phyloP scores from a whole-genome alignment of 768 basidiomycete species.

The Kwoniella sp. region DNA sequence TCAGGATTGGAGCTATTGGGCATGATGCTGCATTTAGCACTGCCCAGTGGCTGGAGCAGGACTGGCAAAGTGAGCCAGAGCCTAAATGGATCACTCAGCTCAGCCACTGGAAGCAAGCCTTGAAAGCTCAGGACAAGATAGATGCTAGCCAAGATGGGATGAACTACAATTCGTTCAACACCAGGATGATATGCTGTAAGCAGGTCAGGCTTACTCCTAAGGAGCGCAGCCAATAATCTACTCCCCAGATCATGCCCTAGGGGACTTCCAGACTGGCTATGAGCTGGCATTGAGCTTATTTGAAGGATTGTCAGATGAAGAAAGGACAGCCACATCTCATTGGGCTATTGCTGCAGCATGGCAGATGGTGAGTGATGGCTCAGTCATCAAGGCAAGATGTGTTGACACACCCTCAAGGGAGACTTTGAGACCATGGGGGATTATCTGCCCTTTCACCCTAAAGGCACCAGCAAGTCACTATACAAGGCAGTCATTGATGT shows the following conservation, averaged over 20 bases:
- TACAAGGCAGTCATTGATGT: constrained; percentile 50
- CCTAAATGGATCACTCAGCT: constrained; percentile 43
- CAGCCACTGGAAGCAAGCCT: constrained; percentile 34
- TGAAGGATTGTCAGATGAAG: constrained; percentile 35
- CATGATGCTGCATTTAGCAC: constrained; percentile 44
- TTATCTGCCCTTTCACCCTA: constrained; percentile 43
- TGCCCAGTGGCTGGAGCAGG: constrained; percentile 32
- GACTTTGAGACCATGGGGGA: constrained; percentile 48
- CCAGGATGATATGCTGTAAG: constrained; percentile 44
- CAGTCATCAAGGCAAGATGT: neutral
- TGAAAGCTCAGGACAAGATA: constrained; percentile 27
- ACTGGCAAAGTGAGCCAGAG: constrained; percentile 30
- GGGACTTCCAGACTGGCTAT: constrained; percentile 39
- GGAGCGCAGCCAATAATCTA: neutral
- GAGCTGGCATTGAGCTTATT: constrained; percentile 35
- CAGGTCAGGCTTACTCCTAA: neutral
- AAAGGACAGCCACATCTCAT: constrained; percentile 42
- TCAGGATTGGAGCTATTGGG: constrained; percentile 8
- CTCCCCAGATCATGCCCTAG: constrained; percentile 40
- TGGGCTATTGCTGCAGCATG: constrained; percentile 46
- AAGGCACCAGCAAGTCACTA: constrained; percentile 45
- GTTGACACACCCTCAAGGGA: constrained; percentile 14
- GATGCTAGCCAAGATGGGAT: constrained; percentile 19
- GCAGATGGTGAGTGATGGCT: constrained; percentile 38
- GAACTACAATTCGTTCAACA: constrained; percentile 36